Base-by-base conservation (phyloP, 371 early-diverging fungal genomes). In the Saksenaea oblongispora region DNA sequence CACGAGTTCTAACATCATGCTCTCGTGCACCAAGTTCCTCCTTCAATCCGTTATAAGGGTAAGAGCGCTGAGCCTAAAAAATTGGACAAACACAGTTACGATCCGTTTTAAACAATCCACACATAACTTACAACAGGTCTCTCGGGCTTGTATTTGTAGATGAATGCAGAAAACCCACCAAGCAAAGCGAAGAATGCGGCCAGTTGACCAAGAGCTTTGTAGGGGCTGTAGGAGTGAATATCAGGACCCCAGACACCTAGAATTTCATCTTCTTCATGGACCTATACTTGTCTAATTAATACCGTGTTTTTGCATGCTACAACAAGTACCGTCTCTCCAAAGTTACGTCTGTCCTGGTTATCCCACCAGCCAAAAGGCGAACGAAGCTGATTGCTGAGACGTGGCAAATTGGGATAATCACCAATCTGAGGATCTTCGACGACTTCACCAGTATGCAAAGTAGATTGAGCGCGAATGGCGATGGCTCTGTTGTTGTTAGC, bases 221-320 rank as follows among this genome's bases (percentile, higher is more conserved):
- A 65, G 44, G 85, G 81, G 57, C 78, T 80, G 78, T 83, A 85
- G 8, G 72, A 64, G 65, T 83, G 81, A 60, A 87, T 78, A 71
- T 87, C 87, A 61, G 87, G 87, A 37, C 84, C 85, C 84, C 84
- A 87, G 26, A 87, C 85, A 79, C 84, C 80, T 47, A 83, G 68
- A 17, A 84, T 51, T 67, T 87, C 87, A 69, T 87, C 87, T 75
- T 87, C 84, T 71, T 87, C 87, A 51, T 84, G 79, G 59, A 87
- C 63, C 87, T 87, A 78, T 9, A 44, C 22, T 47, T 11, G 8
- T 47, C 27, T 22, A 22, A 22, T 47, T 17, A 47, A 22, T 10
- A 7, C 8, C 24, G 17, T 5, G 24, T 9, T 22, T 26, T 4
- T 2, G 31, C 2, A 22, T 22, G 51, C 10, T 22, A 47, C 5